phyloP scores from a whole-genome alignment of 1,284 basidiomycete species.

The Farysia itapuensis region DNA sequence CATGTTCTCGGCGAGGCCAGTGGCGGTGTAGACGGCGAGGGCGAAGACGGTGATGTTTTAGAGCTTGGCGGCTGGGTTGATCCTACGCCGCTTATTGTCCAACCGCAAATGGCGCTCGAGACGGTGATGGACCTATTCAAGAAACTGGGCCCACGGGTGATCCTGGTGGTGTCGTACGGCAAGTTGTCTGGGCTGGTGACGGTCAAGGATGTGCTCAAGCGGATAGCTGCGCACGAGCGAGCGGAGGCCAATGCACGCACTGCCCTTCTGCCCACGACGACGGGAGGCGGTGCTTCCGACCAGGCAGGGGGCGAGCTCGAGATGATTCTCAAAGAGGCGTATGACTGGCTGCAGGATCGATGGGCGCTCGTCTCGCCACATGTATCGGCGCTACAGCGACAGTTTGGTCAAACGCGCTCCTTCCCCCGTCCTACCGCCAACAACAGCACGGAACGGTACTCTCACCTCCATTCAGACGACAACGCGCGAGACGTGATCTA shows the following conservation, averaged over 20 bases:
- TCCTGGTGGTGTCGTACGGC: conserved; percentile 81
- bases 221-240: conserved; percentile 47
- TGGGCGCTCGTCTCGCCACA: conserved; percentile 7
- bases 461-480: no score
- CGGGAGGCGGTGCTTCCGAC: conserved; percentile 8
- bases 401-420: no score
- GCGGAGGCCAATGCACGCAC: conserved; percentile 22
- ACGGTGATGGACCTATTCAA: conserved; percentile 79
- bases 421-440: no score
- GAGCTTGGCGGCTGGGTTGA: conserved; percentile 55
- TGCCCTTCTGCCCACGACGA: conserved; percentile 4
- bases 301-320: conserved; percentile 38
- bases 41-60: conserved; percentile 33
- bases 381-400: no score
- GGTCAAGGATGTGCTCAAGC: conserved; percentile 84
- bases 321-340: conserved; percentile 32
- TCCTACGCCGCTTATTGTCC: conserved; percentile 87
- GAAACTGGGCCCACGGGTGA: conserved; percentile 75
- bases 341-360: conserved; percentile 17
- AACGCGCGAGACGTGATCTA: no score
- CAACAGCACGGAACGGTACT: no score
- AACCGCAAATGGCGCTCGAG: conserved; percentile 88
- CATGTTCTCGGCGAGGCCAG: conserved; percentile 24
- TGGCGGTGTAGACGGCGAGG: conserved; percentile 41
- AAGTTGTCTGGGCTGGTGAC: conserved; percentile 83